Percentiles rank a stretch among this genome's conserved stretches.
phyloP scores from a whole-genome alignment of 495 filamentous ascomycete genomes.

The Aspergillus conjunctus region DNA sequence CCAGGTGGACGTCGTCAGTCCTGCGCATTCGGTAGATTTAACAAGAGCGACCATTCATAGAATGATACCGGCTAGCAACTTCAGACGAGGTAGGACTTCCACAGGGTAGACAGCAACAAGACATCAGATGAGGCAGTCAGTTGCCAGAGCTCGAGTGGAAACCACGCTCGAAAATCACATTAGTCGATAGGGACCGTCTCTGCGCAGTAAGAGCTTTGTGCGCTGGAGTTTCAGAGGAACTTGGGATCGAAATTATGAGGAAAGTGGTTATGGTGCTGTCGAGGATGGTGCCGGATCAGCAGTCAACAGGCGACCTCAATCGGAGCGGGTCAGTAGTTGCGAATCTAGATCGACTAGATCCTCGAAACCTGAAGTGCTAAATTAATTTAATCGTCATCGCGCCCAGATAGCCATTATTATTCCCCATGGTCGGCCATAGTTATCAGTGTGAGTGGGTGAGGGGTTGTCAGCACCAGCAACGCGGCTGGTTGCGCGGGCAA shows the following conservation, averaged over 20 bases:
- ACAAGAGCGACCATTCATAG: constrained; percentile 26
- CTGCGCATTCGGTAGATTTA: constrained; percentile 22
- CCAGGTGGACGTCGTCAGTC: constrained; percentile 24
- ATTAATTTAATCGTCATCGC: constrained; percentile 19
- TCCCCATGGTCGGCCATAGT: constrained; percentile 15
- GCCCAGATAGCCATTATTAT: constrained; percentile 9
- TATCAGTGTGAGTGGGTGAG: constrained; percentile 17
- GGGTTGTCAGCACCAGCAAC: constrained; percentile 22
- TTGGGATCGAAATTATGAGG: neutral
- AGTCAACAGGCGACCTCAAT: constrained; percentile 23
- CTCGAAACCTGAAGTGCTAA: constrained; percentile 7
- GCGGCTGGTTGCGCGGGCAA: constrained; percentile 31
- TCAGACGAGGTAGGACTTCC: constrained; percentile 15
- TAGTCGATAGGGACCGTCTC: constrained; percentile 15
- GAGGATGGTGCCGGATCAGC: neutral
- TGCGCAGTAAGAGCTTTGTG: neutral
- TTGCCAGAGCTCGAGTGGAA: constrained; percentile 21
- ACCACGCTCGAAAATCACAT: constrained; percentile 14
- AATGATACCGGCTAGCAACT: constrained; percentile 8
- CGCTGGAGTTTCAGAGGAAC: neutral
- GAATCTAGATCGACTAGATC: constrained; percentile 20
- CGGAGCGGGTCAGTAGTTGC: constrained; percentile 7
- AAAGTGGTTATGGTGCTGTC: constrained; percentile 1
- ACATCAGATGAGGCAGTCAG: constrained; percentile 23
- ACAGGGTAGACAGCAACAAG: constrained; percentile 15